A percentile compares a stretch with the other conserved stretches of the same genome.
phyloP scores from a whole-genome alignment of 331 rosid genomes.

The Acacia pycnantha region DNA sequence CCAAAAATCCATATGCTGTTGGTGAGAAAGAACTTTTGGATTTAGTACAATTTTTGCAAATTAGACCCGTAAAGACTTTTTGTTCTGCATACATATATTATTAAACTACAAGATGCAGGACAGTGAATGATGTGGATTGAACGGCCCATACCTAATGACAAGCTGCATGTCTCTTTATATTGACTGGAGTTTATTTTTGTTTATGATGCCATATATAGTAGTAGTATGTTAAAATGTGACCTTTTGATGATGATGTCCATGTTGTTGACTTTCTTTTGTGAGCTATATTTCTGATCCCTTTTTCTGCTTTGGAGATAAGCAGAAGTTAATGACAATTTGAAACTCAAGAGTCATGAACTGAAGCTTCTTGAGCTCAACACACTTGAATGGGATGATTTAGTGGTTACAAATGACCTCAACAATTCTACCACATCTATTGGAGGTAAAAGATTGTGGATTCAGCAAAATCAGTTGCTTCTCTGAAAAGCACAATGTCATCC shows the following conservation, averaged over 20 bases:
- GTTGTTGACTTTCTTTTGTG: constrained; percentile 20
- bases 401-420: constrained; percentile 47
- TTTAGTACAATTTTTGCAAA: constrained; percentile 24
- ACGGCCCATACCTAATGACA: too few species aligned
- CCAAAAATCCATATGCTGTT: constrained; percentile 44
- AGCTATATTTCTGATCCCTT: constrained; percentile 30
- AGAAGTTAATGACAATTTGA: constrained; percentile 49
- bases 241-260: not conserved
- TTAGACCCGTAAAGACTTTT: not conserved
- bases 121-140: constrained; percentile 2
- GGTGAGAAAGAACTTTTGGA: constrained; percentile 52
- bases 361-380: constrained; percentile 89
- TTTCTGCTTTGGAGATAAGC: constrained; percentile 35
- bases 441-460: constrained; percentile 55
- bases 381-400: constrained; percentile 96
- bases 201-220: constrained; percentile 9
- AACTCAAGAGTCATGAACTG: constrained; percentile 53
- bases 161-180: constrained; percentile 12
- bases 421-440: constrained; percentile 37
- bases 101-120: not conserved
- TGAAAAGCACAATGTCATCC: constrained; percentile 23
- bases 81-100: not conserved
- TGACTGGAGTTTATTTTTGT: constrained; percentile 1
- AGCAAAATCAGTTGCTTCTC: constrained; percentile 29
- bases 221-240: not conserved